A percentile compares a stretch with the other conserved stretches of the same genome.
Conservation (phyloP, 331 rosid genomes). For the Stylosanthes scabra region DNA sequence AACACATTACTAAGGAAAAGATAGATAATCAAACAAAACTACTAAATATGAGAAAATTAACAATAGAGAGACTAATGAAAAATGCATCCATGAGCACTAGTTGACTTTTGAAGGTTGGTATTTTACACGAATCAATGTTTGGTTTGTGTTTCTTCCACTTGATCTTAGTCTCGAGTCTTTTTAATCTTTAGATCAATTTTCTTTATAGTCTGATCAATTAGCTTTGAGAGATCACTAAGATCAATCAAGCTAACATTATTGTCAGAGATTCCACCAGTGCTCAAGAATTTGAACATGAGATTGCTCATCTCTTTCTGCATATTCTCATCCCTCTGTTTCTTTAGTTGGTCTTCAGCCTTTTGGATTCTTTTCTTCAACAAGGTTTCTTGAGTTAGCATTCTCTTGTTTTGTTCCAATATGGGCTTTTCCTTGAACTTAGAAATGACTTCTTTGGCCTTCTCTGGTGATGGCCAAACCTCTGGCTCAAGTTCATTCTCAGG, state of each 20-base stretch:
- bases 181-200: constrained; percentile 21
- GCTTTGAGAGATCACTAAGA: constrained; percentile 46
- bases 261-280: constrained; percentile 25
- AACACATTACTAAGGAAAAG: no score
- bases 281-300: constrained; percentile 48
- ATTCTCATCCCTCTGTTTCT: constrained; percentile 44
- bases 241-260: constrained; percentile 34
- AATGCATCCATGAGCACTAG: no score
- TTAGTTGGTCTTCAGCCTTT: constrained; percentile 53
- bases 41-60: no score
- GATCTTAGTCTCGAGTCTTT: background rate
- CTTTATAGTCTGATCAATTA: constrained; percentile 49
- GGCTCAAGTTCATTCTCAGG: constrained; percentile 51
- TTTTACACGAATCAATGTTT: no score
- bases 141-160: no score
- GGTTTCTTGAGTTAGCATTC: constrained; percentile 64
- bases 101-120: no score
- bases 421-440: constrained; percentile 52
- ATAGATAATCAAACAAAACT: no score
- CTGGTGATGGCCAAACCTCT: constrained; percentile 53
- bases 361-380: constrained; percentile 50
- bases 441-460: constrained; percentile 40
- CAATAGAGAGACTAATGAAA: no score
- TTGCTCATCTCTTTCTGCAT: constrained; percentile 50
- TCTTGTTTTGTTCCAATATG: constrained; percentile 53